A percentile compares a stretch with the other conserved stretches of the same genome.
These are phyloP conservation scores for Dioscorea zingiberensis DNA, from an alignment of 106 monocot genomes.

Conservation along the genomic window DNA sequence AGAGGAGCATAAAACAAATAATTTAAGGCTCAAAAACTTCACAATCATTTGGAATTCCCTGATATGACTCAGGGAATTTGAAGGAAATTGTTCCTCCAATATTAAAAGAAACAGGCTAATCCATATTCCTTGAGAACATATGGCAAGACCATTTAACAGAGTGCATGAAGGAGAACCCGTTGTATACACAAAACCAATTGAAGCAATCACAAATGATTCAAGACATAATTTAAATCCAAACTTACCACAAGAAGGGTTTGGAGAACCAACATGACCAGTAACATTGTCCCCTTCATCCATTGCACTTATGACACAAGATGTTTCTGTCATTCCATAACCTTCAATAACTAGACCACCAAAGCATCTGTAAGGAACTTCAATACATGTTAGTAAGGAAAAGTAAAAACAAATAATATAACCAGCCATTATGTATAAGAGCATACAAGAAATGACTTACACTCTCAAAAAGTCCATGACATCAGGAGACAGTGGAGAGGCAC, in stretches of 20 bases:
- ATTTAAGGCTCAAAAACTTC: too few relatives aligned
- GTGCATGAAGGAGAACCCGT: background rate
- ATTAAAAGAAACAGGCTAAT: too few relatives aligned
- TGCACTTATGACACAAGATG: conserved; percentile 69
- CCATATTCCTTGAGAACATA: too few relatives aligned
- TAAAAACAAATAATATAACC: background rate
- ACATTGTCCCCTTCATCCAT: conserved; percentile 73
- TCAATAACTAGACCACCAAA: conserved; percentile 75
- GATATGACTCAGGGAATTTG: too few relatives aligned
- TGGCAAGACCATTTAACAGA: too few relatives aligned
- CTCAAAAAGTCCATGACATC: conserved; percentile 92
- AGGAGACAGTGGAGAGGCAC: conserved; percentile 90
- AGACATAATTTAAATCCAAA: background rate
- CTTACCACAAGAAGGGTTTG: conserved; percentile 85
- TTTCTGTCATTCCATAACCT: conserved; percentile 99
- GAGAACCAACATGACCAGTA: conserved; percentile 94
- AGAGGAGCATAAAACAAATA: too few relatives aligned
- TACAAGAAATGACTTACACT: conserved; percentile 53
- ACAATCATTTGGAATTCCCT: too few relatives aligned
- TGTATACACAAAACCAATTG: background rate
- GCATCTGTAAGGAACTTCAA: conserved; percentile 47
- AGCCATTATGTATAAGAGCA: background rate
- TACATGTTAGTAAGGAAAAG: background rate
- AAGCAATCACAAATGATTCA: too few relatives aligned
- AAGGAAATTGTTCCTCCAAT: too few relatives aligned